Conservation (phyloP, 2,329 filamentous ascomycete species). For the Fusarium globosum region DNA sequence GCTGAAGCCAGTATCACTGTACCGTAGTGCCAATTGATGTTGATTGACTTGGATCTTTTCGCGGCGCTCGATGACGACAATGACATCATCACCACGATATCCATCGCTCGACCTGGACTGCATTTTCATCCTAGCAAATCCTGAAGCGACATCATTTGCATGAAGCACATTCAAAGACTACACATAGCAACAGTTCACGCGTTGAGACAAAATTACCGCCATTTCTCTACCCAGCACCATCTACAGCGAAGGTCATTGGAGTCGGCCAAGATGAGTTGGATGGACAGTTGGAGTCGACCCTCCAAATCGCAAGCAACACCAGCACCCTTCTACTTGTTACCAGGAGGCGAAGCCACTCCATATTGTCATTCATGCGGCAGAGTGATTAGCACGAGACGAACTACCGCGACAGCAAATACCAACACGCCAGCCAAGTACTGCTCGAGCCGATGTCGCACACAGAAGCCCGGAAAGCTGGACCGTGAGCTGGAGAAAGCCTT, state of each 20-base stretch:
- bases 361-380: slow-evolving; percentile 69
- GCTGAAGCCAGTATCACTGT: neutral
- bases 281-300: slow-evolving; percentile 56
- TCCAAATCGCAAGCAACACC: slow-evolving; percentile 57
- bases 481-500: slow-evolving; percentile 64
- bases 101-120: neutral
- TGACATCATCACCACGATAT: slow-evolving; percentile 22
- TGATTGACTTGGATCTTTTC: neutral
- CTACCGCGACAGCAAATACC: slow-evolving; percentile 43
- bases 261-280: slow-evolving; percentile 52
- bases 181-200: fast-evolving
- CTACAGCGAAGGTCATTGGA: neutral
- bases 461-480: slow-evolving; percentile 62
- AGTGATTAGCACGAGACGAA: slow-evolving; percentile 57
- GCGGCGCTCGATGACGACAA: slow-evolving; percentile 28
- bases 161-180: neutral
- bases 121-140: neutral
- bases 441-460: slow-evolving; percentile 63
- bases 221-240: neutral
- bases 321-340: slow-evolving; percentile 64
- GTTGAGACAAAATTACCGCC: fast-evolving
- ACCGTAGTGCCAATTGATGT: too few species aligned
- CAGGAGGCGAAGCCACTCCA: slow-evolving; percentile 58
- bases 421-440: slow-evolving; percentile 61
- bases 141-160: neutral